These are phyloP conservation scores for Aspergillus floridensis DNA, from an alignment of 2,329 filamentous ascomycete species.

Conservation along the genomic window DNA sequence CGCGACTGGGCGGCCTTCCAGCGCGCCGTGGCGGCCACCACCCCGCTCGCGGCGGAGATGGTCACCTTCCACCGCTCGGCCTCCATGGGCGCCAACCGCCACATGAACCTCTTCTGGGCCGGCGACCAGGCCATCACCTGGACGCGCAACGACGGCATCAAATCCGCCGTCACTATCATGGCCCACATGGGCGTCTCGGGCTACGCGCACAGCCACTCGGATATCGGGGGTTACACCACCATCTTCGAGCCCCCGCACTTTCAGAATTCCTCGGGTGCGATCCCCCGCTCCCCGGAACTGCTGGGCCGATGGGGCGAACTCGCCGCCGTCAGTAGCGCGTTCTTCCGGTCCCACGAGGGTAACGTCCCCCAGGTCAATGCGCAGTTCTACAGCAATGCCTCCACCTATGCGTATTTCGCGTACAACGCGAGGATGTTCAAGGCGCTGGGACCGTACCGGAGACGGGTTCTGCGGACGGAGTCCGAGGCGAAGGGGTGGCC, in stretches of 20 bases:
- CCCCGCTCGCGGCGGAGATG: too few relatives aligned
- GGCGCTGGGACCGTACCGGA: too few relatives aligned
- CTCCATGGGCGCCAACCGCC: constrained; percentile 29
- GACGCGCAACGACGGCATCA: constrained; percentile 30
- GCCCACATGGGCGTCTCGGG: constrained; percentile 39
- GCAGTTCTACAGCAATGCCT: constrained; percentile 37
- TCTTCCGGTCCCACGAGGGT: constrained; percentile 36
- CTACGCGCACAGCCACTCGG: constrained; percentile 35
- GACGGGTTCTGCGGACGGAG: constrained; percentile 30
- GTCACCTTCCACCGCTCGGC: constrained; percentile 36
- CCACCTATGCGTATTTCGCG: constrained; percentile 34
- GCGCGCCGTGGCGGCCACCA: too few relatives aligned
- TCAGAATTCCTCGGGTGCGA: constrained; percentile 21
- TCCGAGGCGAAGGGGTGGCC: constrained; percentile 24
- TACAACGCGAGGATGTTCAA: constrained; percentile 27
- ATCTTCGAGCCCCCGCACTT: constrained; percentile 21
- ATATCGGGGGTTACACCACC: constrained; percentile 39
- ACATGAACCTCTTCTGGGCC: constrained; percentile 41
- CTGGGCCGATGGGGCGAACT: constrained; percentile 40
- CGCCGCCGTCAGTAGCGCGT: constrained; percentile 32
- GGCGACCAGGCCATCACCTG: constrained; percentile 38
- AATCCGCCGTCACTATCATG: constrained; percentile 28
- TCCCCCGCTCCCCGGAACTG: constrained; percentile 36
- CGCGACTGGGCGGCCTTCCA: too few relatives aligned
- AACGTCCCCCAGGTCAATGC: constrained; percentile 38